Percentiles rank a stretch among this genome's conserved stretches.
Conservation (phyloP, 2,329 filamentous ascomycete genomes). For the Davidsoniella eucalypti region DNA sequence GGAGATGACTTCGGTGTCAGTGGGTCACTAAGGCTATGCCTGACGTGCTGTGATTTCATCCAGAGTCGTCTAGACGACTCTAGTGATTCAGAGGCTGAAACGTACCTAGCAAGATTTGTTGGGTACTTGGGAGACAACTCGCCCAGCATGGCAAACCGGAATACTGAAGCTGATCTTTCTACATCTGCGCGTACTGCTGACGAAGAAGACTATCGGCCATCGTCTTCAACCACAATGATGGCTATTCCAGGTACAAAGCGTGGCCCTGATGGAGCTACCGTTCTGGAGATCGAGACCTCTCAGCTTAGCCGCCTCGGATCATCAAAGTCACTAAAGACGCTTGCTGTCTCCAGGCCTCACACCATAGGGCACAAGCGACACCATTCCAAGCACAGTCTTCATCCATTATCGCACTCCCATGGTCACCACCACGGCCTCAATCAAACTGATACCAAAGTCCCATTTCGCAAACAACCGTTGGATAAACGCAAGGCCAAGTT, state of each 20-base stretch:
- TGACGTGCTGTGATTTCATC: constrained; percentile 80
- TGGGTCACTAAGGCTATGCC: constrained; percentile 76
- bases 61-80: constrained; percentile 68
- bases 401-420: constrained; percentile 1
- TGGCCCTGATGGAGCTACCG: constrained; percentile 64
- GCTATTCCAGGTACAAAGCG: constrained; percentile 56
- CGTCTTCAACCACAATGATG: constrained; percentile 54
- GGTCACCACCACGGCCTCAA: neutral
- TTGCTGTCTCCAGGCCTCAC: constrained; percentile 51
- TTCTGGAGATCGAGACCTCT: constrained; percentile 78
- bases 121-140: constrained; percentile 6
- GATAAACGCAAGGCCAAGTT: constrained; percentile 54
- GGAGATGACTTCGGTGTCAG: constrained; percentile 77
- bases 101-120: constrained; percentile 37
- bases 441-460: constrained; percentile 9
- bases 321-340: constrained; percentile 70
- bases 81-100: constrained; percentile 55
- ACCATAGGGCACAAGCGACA: constrained; percentile 71
- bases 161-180: constrained; percentile 6
- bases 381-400: constrained; percentile 64
- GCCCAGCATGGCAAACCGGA: constrained; percentile 4
- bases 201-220: constrained; percentile 31
- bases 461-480: constrained; percentile 40
- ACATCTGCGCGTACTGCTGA: constrained; percentile 18
- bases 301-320: constrained; percentile 83